These are phyloP conservation scores for Polyplosphaeria fusca DNA, from an alignment of 495 filamentous ascomycete genomes.

Conservation along the genomic window DNA sequence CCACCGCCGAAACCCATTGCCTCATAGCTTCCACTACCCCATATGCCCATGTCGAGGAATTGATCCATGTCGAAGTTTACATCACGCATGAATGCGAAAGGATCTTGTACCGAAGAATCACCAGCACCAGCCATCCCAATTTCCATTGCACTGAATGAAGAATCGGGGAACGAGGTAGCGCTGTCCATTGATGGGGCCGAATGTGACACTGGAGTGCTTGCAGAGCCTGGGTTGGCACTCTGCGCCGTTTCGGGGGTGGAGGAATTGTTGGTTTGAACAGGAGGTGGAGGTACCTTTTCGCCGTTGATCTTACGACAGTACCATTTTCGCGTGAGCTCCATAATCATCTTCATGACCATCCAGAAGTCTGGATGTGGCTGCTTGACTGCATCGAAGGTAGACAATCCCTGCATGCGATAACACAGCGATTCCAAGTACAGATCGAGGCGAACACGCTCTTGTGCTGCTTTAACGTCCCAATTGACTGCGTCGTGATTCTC, in stretches of 20 bases:
- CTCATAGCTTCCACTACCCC: conserved; percentile 18
- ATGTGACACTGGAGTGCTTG: not conserved
- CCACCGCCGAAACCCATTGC: conserved; percentile 24
- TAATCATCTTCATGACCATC: conserved; percentile 25
- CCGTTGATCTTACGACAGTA: conserved; percentile 16
- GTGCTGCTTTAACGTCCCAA: conserved; percentile 28
- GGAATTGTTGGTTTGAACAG: not conserved
- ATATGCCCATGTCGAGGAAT: conserved; percentile 25
- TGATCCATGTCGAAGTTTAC: conserved; percentile 28
- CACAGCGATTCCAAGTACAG: conserved; percentile 27
- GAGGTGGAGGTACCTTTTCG: not conserved
- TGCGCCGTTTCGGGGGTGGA: conserved; percentile 15
- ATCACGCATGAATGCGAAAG: conserved; percentile 17
- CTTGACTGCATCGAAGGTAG: conserved; percentile 10
- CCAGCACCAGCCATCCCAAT: not conserved
- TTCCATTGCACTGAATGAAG: not conserved
- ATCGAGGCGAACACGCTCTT: conserved; percentile 27
- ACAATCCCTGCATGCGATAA: conserved; percentile 24
- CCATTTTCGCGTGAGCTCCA: conserved; percentile 24
- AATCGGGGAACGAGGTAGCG: not conserved
- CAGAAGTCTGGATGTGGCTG: conserved; percentile 25
- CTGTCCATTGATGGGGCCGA: not conserved
- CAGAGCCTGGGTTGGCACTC: not conserved
- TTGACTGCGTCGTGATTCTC: conserved; percentile 2
- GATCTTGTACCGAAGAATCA: not conserved